Conservation (phyloP, 2,329 filamentous ascomycete genomes). For the Orbilia javanica region DNA sequence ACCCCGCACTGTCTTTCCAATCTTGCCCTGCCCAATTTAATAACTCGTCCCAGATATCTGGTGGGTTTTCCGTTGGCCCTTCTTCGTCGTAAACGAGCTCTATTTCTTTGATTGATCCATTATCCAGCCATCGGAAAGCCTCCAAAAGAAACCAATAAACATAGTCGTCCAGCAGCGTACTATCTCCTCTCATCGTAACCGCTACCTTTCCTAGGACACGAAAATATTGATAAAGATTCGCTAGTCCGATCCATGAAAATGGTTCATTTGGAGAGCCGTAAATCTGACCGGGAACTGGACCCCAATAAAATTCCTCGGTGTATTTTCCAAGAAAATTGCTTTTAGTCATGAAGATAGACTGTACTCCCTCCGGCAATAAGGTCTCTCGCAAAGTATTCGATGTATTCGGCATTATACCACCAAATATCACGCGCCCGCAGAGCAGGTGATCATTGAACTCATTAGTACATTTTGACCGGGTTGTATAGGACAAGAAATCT, state of each 20-base stretch:
- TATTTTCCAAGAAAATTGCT: neutral
- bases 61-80: neutral
- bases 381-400: neutral
- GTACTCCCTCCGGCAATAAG: neutral
- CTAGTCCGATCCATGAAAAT: neutral
- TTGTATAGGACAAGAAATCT: neutral
- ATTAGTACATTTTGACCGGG: neutral
- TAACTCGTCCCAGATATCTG: neutral
- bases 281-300: neutral
- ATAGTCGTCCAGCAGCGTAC: neutral
- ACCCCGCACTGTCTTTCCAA: neutral
- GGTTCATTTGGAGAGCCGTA: neutral
- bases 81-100: conserved; percentile 1
- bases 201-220: neutral
- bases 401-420: neutral
- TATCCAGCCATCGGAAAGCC: neutral
- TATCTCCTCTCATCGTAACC: neutral
- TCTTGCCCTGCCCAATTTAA: neutral
- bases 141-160: conserved; percentile 9
- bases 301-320: neutral
- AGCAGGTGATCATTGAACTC: conserved; percentile 9
- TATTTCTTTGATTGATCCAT: neutral
- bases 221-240: neutral
- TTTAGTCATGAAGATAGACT: conserved; percentile 1
- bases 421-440: neutral